phyloP scores from a whole-genome alignment of 495 filamentous ascomycete species.

The Daldinia grandis region DNA sequence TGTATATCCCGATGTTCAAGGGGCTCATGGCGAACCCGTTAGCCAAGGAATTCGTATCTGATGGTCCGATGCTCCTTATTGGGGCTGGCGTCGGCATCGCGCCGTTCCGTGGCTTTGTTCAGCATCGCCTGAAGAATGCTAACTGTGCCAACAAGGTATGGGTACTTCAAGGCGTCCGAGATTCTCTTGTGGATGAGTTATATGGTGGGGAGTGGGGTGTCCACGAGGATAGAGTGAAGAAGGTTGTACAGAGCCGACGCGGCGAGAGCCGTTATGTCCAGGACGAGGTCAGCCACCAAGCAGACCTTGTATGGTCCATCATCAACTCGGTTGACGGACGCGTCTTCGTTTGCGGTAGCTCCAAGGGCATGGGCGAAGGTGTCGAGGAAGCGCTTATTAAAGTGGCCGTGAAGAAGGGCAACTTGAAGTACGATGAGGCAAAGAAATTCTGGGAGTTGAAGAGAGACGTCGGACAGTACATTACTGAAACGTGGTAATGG shows the following conservation, averaged over 20 bases:
- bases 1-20: constrained; percentile 95
- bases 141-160: constrained; percentile 99
- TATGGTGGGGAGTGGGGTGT: constrained; percentile 97
- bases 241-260: constrained; percentile 85
- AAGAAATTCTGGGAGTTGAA: constrained; percentile 81
- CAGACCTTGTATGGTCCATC: constrained; percentile 95
- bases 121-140: constrained; percentile 90
- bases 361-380: constrained; percentile 96
- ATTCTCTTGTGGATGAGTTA: constrained; percentile 90
- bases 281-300: constrained; percentile 84
- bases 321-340: constrained; percentile 92
- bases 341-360: constrained; percentile 94
- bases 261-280: constrained; percentile 85
- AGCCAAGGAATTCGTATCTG: constrained; percentile 84
- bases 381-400: constrained; percentile 85
- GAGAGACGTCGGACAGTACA: constrained; percentile 85
- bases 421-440: constrained; percentile 75
- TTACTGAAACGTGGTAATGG: constrained; percentile 74
- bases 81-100: constrained; percentile 97
- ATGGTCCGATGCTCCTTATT: constrained; percentile 97
- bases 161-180: constrained; percentile 96
- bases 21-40: constrained; percentile 98
- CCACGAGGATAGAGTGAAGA: constrained; percentile 90
- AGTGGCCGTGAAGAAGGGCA: constrained; percentile 82
- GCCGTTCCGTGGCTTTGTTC: constrained; percentile 96